Conservation (phyloP, 345 rosid genomes). For the Eucalyptus pauciflora region DNA sequence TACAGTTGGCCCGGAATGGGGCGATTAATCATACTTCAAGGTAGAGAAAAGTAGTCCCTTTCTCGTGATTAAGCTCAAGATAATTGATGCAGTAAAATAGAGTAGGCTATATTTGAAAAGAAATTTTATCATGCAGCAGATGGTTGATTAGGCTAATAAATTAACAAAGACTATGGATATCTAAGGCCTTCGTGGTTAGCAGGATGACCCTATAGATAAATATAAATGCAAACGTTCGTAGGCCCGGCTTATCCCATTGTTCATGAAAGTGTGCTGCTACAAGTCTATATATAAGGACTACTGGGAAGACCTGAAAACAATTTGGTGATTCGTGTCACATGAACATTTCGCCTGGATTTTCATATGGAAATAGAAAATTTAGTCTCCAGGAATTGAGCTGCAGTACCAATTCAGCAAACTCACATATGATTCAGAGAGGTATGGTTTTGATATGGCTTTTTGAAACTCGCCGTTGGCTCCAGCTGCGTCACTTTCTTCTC, state of each 20-base stretch:
- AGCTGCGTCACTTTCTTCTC: neutral
- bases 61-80: neutral
- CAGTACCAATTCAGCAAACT: neutral
- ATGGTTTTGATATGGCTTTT: neutral
- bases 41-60: neutral
- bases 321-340: neutral
- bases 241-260: neutral
- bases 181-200: neutral
- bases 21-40: neutral
- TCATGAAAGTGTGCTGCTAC: neutral
- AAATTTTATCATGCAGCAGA: neutral
- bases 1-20: fast-evolving
- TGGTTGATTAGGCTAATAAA: neutral
- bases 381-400: neutral
- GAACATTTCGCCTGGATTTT: neutral
- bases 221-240: neutral
- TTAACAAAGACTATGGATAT: neutral
- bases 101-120: neutral
- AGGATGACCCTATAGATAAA: neutral
- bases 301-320: neutral
- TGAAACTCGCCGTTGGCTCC: neutral
- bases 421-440: too few relatives aligned
- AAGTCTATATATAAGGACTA: neutral
- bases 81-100: neutral
- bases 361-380: neutral